Evolutionary conservation across 2,329 filamentous ascomycete genomes (phyloP).

Genomic region (Coniochaeta pulveracea): DNA sequence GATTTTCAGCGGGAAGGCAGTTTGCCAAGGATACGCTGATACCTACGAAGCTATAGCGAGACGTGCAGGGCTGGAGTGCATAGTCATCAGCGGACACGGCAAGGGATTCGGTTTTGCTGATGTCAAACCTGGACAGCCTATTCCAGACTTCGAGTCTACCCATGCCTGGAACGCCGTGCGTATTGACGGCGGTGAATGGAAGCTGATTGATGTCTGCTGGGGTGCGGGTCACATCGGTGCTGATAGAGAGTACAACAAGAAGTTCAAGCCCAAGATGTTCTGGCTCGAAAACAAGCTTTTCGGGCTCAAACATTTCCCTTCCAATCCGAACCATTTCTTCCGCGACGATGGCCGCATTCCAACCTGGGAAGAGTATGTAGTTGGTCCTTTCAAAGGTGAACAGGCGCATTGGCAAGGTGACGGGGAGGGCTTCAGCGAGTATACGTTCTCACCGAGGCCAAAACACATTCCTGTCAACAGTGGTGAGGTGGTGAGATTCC

Average conservation of each 20-base stretch:
- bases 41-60: slow-evolving; percentile 70
- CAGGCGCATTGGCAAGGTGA: slow-evolving; percentile 33
- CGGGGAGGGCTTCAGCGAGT: slow-evolving; percentile 40
- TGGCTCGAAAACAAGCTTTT: slow-evolving; percentile 64
- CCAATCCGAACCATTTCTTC: slow-evolving; percentile 58
- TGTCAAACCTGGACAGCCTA: slow-evolving; percentile 48
- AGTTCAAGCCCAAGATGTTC: slow-evolving; percentile 55
- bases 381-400: slow-evolving; percentile 43
- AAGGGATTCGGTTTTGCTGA: slow-evolving; percentile 71
- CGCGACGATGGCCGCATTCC: slow-evolving; percentile 57
- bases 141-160: slow-evolving; percentile 50
- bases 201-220: slow-evolving; percentile 87
- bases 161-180: slow-evolving; percentile 93
- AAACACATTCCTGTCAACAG: slow-evolving; percentile 49
- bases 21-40: slow-evolving; percentile 85
- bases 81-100: slow-evolving; percentile 67
- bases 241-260: slow-evolving; percentile 48
- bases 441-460: slow-evolving; percentile 48
- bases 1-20: slow-evolving; percentile 66
- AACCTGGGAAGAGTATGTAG: slow-evolving; percentile 74
- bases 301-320: slow-evolving; percentile 68
- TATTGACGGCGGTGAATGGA: slow-evolving; percentile 82
- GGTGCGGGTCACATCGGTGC: slow-evolving; percentile 61
- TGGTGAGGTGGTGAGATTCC: slow-evolving; percentile 55
- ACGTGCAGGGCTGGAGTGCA: slow-evolving; percentile 66